Conservation (phyloP, 2,329 filamentous ascomycete genomes). For the Knufia petricola region DNA sequence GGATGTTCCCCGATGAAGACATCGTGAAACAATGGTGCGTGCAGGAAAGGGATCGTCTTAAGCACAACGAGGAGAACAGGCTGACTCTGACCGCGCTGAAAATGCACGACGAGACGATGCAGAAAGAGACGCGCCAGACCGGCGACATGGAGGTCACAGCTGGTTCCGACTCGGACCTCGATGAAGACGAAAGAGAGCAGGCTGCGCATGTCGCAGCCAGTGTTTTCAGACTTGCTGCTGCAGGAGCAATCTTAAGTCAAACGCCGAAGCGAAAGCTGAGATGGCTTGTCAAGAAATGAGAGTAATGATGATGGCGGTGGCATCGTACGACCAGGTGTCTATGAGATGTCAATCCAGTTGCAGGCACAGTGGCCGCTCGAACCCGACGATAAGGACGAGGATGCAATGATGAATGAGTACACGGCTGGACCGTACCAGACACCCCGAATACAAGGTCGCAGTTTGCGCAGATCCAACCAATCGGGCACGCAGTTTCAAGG, state of each 20-base stretch:
- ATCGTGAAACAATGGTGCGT: slow-evolving; percentile 15
- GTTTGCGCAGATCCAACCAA: too few species aligned
- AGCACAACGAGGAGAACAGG: not conserved
- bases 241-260: slow-evolving; percentile 4
- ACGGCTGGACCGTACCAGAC: too few species aligned
- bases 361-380: not conserved
- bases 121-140: not conserved
- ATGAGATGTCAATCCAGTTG: too few species aligned
- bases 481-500: too few species aligned
- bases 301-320: not conserved
- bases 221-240: slow-evolving; percentile 8
- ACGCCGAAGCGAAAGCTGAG: slow-evolving; percentile 9
- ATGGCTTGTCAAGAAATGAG: slow-evolving; percentile 8
- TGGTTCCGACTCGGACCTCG: not conserved
- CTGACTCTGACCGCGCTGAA: not conserved
- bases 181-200: slow-evolving; percentile 1
- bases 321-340: not conserved
- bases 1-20: slow-evolving; percentile 20
- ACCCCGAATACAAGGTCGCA: too few species aligned
- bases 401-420: too few species aligned
- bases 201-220: slow-evolving; percentile 9
- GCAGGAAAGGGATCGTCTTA: slow-evolving; percentile 9
- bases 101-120: not conserved
- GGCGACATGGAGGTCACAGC: not conserved
- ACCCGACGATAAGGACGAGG: not conserved